These are phyloP conservation scores for Colletotrichum sp. DNA, from an alignment of 2,329 filamentous ascomycete genomes.

Conservation along the genomic window DNA sequence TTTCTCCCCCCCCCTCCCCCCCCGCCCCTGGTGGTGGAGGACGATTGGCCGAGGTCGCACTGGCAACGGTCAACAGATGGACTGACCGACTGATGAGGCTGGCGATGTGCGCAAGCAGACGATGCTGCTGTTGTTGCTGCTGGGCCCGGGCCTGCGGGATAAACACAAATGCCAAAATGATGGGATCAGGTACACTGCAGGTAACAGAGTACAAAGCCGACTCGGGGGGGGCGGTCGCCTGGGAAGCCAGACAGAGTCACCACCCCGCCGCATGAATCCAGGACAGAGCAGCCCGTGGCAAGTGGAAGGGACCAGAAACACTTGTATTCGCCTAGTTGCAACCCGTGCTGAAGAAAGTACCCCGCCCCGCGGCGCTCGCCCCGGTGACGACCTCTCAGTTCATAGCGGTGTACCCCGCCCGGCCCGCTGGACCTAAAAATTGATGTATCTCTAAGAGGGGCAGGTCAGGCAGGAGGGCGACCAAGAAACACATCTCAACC, in stretches of 20 bases:
- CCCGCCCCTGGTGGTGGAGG: not conserved
- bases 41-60: not conserved
- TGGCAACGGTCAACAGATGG: not conserved
- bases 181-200: not conserved
- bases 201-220: not conserved
- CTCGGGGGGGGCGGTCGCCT: not conserved
- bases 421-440: conserved; percentile 19
- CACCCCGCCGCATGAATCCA: conserved; percentile 3
- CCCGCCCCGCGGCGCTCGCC: conserved; percentile 11
- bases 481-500: conserved; percentile 19
- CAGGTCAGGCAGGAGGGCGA: conserved; percentile 17
- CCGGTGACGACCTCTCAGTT: conserved; percentile 7
- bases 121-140: not conserved
- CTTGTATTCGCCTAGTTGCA: conserved; percentile 12
- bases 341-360: conserved; percentile 11
- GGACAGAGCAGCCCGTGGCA: conserved; percentile 12
- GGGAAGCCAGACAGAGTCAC: not conserved
- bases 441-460: conserved; percentile 13
- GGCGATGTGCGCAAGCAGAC: not conserved
- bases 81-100: not conserved
- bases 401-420: conserved; percentile 15
- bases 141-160: not conserved
- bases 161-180: not conserved
- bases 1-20: not conserved
- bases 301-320: conserved; percentile 18